These are phyloP conservation scores for Dillenia turbinata DNA, from an alignment of 164 flowering plant genomes.

Conservation along the genomic window DNA sequence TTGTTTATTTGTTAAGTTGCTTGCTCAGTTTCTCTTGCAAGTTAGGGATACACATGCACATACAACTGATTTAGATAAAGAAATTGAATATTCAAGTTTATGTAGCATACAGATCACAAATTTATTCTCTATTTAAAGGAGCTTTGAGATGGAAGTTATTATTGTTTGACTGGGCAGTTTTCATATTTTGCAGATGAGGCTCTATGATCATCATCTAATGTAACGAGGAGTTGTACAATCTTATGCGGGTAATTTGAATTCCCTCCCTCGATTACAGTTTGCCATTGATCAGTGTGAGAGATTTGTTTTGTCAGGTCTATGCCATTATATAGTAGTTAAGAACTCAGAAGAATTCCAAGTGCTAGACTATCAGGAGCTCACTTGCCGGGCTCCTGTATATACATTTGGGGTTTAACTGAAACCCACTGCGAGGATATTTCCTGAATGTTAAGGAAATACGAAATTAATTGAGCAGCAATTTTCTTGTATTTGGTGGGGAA, in stretches of 20 bases:
- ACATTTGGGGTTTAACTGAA: too few species aligned
- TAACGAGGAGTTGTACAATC: slow-evolving; percentile 66
- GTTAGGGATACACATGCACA: neutral
- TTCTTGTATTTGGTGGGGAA: slow-evolving; percentile 66
- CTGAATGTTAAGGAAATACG: too few species aligned
- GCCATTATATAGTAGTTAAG: slow-evolving; percentile 2
- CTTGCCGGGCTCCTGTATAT: too few species aligned
- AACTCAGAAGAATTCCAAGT: neutral
- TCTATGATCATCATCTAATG: slow-evolving; percentile 68
- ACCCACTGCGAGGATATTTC: too few species aligned
- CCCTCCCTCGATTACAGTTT: slow-evolving; percentile 69
- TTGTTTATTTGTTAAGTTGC: too few species aligned
- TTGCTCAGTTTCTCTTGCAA: too few species aligned
- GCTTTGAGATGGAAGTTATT: neutral
- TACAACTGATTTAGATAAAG: too few species aligned
- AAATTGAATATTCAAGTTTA: too few species aligned
- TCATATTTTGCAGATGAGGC: slow-evolving; percentile 52
- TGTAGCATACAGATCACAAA: too few species aligned
- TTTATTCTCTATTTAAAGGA: neutral
- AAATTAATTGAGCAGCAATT: slow-evolving; percentile 7
- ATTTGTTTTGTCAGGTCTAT: slow-evolving; percentile 71
- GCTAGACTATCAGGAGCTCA: too few species aligned
- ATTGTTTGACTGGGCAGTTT: neutral
- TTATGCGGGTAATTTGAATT: slow-evolving; percentile 80
- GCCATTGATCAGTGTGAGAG: slow-evolving; percentile 80